Base-by-base conservation (phyloP, 768 basidiomycete genomes). In the Collybia sordida region DNA sequence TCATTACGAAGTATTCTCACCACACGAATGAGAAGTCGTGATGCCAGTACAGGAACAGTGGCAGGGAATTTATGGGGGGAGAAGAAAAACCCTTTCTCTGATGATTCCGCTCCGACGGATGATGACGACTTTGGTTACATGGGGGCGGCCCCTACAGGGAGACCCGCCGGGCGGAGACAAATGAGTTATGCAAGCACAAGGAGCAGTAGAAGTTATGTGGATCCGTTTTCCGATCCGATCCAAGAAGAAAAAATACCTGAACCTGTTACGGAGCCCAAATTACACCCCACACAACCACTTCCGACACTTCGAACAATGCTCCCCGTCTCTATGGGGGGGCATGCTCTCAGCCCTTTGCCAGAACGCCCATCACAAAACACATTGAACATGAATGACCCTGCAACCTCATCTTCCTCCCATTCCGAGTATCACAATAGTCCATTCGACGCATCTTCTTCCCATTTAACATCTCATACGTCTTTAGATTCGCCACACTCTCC, bases 1-100 rank as follows among this genome's bases (percentile, higher is more conserved):
- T 83, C 83, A 19, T 55, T 84, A 49, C 73, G 64, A 53, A 76
- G 69, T 46, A 67, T 78, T 24, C 62, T 84, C 51, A 64, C 73
- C 51, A 64, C 65, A 18, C 64, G 68, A 24, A 55, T 61, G 37
- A 62, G 62, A 45, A 78, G 73, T 54, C 71, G 73, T 12, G 71
- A 75, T 24, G 66, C 74, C 3, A 75, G 76, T 43, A 54, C 60
- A 22, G 50, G 55, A 6, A 70, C 70, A 43, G 57, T 57, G 15
- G 61, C 45, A 31, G 60, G 31, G 35, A 23, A 65, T 15, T 68
- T 69, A 8, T 71, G 71, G 67, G 62, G 64, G 50, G 78, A 81
- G 59, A 79, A 79, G 61, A 64, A 68, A 15, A 78, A 82, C 56
- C 74, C 79, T 15, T 82, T 80, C 57, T 65, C 72, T 15, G 78